These are phyloP conservation scores for Phymatotrichopsis omnivora DNA, from an alignment of 2,329 filamentous ascomycete genomes.

Conservation along the genomic window DNA sequence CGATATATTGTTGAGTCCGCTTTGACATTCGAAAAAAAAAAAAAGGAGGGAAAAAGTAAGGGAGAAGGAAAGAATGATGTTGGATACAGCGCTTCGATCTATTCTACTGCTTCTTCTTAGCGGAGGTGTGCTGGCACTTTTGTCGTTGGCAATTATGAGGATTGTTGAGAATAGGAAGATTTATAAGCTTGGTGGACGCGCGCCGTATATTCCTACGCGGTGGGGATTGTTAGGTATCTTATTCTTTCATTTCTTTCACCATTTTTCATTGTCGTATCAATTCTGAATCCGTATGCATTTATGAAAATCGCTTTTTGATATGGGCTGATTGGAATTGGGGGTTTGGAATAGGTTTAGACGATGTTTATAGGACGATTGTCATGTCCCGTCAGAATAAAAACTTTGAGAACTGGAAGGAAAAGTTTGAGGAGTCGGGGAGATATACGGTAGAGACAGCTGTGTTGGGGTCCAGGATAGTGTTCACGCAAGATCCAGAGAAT, in stretches of 20 bases:
- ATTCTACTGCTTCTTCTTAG: conserved; percentile 5
- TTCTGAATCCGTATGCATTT: background rate
- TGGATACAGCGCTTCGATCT: too few relatives aligned
- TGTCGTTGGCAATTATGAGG: conserved; percentile 10
- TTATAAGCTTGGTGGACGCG: conserved; percentile 36
- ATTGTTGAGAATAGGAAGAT: conserved; percentile 36
- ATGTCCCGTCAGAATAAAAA: conserved; percentile 46
- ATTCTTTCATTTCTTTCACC: too few relatives aligned
- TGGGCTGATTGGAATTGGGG: background rate
- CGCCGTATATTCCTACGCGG: conserved; percentile 4
- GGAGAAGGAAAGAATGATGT: too few relatives aligned
- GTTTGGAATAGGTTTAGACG: conserved; percentile 48
- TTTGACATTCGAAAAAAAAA: too few relatives aligned
- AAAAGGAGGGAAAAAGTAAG: too few relatives aligned
- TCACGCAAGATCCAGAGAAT: conserved; percentile 79
- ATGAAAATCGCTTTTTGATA: conserved; percentile 9
- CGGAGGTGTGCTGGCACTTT: conserved; percentile 1
- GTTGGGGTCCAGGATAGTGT: conserved; percentile 50
- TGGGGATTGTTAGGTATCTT: background rate
- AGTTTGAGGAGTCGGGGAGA: conserved; percentile 40
- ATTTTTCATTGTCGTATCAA: too few relatives aligned
- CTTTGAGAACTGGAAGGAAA: conserved; percentile 50
- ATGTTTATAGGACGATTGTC: conserved; percentile 49
- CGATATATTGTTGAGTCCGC: too few relatives aligned
- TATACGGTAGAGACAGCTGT: conserved; percentile 53